phyloP scores from a whole-genome alignment of 164 flowering plant species.

The Magnolia changhungtana region DNA sequence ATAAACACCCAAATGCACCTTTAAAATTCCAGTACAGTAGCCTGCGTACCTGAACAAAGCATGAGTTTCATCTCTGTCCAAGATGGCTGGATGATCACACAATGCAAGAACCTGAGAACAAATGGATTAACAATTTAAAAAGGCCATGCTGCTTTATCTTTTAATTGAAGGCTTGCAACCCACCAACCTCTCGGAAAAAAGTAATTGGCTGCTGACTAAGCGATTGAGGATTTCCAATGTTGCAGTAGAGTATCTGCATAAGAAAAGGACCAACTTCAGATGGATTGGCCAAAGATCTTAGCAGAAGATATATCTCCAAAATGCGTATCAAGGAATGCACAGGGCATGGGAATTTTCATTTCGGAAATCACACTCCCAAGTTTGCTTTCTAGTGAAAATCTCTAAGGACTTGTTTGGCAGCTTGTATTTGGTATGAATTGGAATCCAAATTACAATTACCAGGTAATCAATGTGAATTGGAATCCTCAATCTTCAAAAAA shows the following conservation, averaged over 20 bases:
- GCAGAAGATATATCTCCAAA: neutral
- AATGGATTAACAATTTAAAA: neutral
- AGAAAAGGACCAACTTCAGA: neutral
- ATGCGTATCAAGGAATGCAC: neutral
- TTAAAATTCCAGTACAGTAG: neutral
- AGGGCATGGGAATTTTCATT: too few relatives aligned
- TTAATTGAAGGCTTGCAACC: neutral
- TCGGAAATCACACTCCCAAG: too few relatives aligned
- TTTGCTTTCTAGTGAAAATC: too few relatives aligned
- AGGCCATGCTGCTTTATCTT: neutral
- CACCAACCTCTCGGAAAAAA: slow-evolving; percentile 87
- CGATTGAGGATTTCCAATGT: slow-evolving; percentile 98
- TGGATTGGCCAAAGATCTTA: neutral
- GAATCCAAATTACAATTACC: too few relatives aligned
- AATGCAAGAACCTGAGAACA: slow-evolving; percentile 77
- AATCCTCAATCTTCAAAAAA: too few relatives aligned
- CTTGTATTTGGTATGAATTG: too few relatives aligned
- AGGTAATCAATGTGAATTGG: too few relatives aligned
- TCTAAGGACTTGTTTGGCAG: too few relatives aligned
- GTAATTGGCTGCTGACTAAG: slow-evolving; percentile 97
- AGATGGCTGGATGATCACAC: slow-evolving; percentile 79
- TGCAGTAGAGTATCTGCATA: slow-evolving; percentile 87
- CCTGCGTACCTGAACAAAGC: slow-evolving; percentile 75
- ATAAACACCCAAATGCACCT: too few relatives aligned
- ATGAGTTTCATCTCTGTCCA: slow-evolving; percentile 81